A percentile compares a stretch with the other conserved stretches of the same genome.
Evolutionary conservation across 768 basidiomycete genomes (phyloP).

Genomic region (Suillus ampliporus): DNA sequence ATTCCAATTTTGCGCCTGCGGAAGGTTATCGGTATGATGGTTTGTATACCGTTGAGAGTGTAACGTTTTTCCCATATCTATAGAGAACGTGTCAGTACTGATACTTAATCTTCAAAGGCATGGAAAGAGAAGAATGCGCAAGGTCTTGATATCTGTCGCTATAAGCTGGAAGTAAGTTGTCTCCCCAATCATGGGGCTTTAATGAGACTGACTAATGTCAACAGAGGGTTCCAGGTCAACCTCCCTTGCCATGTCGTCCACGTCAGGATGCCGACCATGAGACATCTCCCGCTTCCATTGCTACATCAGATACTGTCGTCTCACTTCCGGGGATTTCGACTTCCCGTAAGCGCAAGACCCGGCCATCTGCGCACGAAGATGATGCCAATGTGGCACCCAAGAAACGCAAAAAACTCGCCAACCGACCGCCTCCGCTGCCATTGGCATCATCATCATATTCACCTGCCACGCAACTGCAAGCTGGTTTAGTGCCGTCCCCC

Average conservation of each 20-base stretch:
- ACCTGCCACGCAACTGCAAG: not conserved
- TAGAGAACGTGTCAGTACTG: not conserved
- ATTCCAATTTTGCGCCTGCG: conserved; percentile 33
- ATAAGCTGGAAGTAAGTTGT: conserved; percentile 31
- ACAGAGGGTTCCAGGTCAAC: conserved; percentile 34
- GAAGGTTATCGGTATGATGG: conserved; percentile 38
- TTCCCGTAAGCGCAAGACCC: not conserved
- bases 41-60: conserved; percentile 29
- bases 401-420: not conserved
- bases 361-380: not conserved
- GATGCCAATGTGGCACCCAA: not conserved
- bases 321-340: not conserved
- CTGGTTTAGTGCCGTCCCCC: not conserved
- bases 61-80: conserved; percentile 11
- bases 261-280: not conserved
- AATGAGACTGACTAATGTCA: not conserved
- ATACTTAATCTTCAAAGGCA: conserved; percentile 16
- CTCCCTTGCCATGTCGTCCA: conserved; percentile 23
- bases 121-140: conserved; percentile 26
- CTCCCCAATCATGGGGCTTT: not conserved
- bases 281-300: not conserved
- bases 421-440: not conserved
- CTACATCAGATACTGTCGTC: not conserved
- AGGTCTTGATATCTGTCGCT: conserved; percentile 30
- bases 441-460: not conserved